Base-by-base conservation (phyloP, 2,329 filamentous ascomycete species). In the Escovopsis weberi region DNA sequence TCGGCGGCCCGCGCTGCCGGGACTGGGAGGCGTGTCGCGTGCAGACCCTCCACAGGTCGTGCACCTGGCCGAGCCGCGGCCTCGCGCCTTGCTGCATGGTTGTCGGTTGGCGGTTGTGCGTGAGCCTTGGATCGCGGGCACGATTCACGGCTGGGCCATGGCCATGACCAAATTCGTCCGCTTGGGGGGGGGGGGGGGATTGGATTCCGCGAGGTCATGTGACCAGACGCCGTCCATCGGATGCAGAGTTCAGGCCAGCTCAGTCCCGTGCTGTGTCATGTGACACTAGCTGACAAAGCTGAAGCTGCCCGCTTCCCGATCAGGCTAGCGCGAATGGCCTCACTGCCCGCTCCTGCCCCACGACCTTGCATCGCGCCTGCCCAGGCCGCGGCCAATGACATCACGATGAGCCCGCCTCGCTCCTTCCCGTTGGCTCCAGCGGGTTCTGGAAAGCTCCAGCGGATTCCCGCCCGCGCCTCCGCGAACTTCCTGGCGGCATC, bases 61-160 rank as follows among this genome's bases (percentile, higher is more conserved):
- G 62, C 54, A 72, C 59, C 55, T 61, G 65, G 54, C 59, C 60
- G 47, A 69, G 49, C 38, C 57, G 55, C 42, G 57, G 53, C 42
- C 51, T 48, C 37, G 55, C 48, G 52, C 53, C 56, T 52, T 59
- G 52, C 50, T 63, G 65, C 59, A 68, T 63, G 49, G 54, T 59
- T 43, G 48, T 50, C 46, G 48, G 47, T 53, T 47, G 49, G 42
- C 7, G 9, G 33, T 38, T 6, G 11, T n/a, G 4, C 23, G 37
- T 28, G 26, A 28, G n/a, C n/a, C n/a, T n/a, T 28, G 26, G 26
- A 28, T 28, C n/a, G n/a, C n/a, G n/a, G n/a, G n/a, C n/a, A n/a
- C n/a, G n/a, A n/a, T n/a, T n/a, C n/a, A n/a, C n/a, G n/a, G n/a
- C n/a, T n/a, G n/a, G n/a, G n/a, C n/a, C n/a, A n/a, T n/a, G n/a